Base-by-base conservation (phyloP, 1,284 basidiomycete genomes). In the Moniliophthora roreri region DNA sequence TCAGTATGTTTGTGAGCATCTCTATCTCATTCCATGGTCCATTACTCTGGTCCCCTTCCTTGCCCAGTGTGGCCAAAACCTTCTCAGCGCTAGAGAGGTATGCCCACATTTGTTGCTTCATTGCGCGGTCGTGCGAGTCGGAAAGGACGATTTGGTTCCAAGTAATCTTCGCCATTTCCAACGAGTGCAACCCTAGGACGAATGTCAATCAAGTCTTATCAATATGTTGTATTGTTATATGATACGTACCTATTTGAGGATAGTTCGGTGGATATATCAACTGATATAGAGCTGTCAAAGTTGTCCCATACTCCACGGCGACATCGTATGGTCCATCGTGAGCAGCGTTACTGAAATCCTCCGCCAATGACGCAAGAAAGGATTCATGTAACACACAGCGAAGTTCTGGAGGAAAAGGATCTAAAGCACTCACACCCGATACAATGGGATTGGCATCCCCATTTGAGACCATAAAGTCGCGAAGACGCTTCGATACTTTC, bases 231-330 rank as follows among this genome's bases (percentile, higher is more conserved):
- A 24, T 23, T 36, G 51, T 37, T 28, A 52, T 11, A 39, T 48
- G 34, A 21, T 18, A 55, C 23, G 59, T 50, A 87, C 89, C 89
- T n/a, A 84, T 87, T 60, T 89, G 86, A 26, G 89, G 89, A 65
- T 89, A 90, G 60, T 84, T 84, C 3, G 68, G 69, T 1, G 89
- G 87, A 62, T 91, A 91, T 32, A 89, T 69, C 52, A 86, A 62
- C 6, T 76, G 61, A 65, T 91, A 91, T 8, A 87, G 69, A 1
- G 84, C 82, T 11, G 89, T 69, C 16, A 89, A 69, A 1, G 78
- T 77, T 24, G 75, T 61, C 8, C 89, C 88, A 15, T 70, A 66
- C 20, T 75, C 62, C n/a, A 86, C 61, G 0, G 88, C 87, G 13
- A 67, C 58, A 15, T 70, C 66, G 56, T 80, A 82, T 2, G 73